A percentile compares a stretch with the other conserved stretches of the same genome.
phyloP scores from a whole-genome alignment of 192 early-diverging fungal genomes.

The Haplosporangium gracile region DNA sequence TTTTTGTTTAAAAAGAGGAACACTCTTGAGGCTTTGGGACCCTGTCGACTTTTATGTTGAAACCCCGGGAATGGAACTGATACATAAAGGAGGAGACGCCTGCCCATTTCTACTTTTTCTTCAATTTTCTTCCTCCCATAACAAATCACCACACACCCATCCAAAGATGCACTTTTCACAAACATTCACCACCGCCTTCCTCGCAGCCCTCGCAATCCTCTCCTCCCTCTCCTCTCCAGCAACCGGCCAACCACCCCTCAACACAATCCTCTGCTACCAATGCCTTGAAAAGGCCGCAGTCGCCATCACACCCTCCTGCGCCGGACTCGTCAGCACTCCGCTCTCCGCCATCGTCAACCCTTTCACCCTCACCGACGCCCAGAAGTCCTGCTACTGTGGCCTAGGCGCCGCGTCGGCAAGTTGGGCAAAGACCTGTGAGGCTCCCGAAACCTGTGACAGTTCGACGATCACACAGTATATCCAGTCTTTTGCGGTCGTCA shows the following conservation, averaged over 20 bases:
- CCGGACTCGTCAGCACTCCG: not conserved
- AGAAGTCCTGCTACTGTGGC: too few species aligned
- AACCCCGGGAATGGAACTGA: not conserved
- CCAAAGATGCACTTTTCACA: not conserved
- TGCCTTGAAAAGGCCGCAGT: not conserved
- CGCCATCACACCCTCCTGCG: not conserved
- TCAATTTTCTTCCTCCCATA: not conserved
- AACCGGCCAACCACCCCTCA: not conserved
- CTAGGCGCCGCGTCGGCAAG: not conserved
- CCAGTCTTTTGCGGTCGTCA: not conserved
- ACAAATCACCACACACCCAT: not conserved
- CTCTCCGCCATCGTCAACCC: not conserved
- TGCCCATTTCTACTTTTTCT: not conserved
- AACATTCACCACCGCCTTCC: not conserved
- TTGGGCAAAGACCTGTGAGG: not conserved
- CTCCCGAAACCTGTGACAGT: not conserved
- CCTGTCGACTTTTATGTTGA: not conserved
- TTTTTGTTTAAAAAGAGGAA: not conserved
- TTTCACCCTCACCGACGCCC: not conserved
- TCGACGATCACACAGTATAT: not conserved
- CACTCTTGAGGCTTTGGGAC: too few species aligned
- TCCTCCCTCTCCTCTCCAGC: not conserved
- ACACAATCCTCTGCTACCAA: conserved; percentile 4
- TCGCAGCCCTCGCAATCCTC: not conserved
- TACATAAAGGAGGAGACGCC: not conserved